These are phyloP conservation scores for Physcomitrellopsis africana DNA, from an alignment of 225 moss, liverwort and hornwort genomes.

Conservation along the genomic window DNA sequence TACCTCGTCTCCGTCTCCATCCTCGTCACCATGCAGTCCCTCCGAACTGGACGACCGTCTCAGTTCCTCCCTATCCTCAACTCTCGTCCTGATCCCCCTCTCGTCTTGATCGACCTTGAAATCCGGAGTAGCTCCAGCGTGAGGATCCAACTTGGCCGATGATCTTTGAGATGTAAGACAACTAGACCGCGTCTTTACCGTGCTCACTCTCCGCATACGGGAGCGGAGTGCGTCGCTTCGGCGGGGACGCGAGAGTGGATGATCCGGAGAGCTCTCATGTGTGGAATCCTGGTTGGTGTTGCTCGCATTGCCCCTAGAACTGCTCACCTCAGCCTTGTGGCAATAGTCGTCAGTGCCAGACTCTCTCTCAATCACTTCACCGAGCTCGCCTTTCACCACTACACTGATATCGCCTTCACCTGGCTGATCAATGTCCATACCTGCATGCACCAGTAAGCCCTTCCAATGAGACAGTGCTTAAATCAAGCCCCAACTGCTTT, in stretches of 20 bases:
- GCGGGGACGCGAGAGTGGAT: conserved; percentile 38
- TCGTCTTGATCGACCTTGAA: conserved; percentile 32
- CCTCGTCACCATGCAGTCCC: conserved; percentile 22
- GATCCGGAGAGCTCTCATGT: conserved; percentile 43
- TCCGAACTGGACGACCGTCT: conserved; percentile 12
- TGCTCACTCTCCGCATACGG: conserved; percentile 43
- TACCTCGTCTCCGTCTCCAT: conserved; percentile 49
- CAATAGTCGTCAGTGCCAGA: conserved; percentile 17
- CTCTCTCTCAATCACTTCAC: conserved; percentile 31
- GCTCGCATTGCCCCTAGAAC: conserved; percentile 32
- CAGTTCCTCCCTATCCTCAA: conserved; percentile 53
- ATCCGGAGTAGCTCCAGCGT: conserved; percentile 38
- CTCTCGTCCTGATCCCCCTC: conserved; percentile 41
- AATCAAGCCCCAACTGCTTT: background rate
- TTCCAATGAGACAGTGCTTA: conserved; percentile 6
- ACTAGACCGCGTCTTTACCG: conserved; percentile 56
- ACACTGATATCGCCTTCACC: conserved; percentile 20
- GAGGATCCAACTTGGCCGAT: conserved; percentile 19
- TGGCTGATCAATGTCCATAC: conserved; percentile 42
- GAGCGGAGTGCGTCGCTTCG: conserved; percentile 45
- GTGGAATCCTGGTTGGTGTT: conserved; percentile 17
- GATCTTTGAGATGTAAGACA: conserved; percentile 47
- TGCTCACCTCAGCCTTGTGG: conserved; percentile 52
- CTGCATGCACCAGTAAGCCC: conserved; percentile 39
- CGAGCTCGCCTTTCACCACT: conserved; percentile 21